Percentiles rank a stretch among this genome's conserved stretches.
phyloP scores from a whole-genome alignment of 2,329 filamentous ascomycete species.

The Exutisphaerella laricina region DNA sequence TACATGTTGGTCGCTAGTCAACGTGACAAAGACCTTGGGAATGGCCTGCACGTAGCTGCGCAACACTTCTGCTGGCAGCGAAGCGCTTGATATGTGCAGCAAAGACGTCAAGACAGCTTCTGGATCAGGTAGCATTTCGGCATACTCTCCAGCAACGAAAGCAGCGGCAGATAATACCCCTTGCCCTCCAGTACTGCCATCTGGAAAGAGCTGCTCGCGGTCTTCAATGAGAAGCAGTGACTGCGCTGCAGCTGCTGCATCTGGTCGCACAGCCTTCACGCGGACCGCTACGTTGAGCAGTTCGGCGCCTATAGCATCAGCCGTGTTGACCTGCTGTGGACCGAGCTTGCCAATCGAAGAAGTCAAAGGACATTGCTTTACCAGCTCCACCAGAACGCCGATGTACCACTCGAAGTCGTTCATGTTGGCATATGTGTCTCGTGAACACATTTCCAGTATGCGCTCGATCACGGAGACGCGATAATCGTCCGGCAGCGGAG shows the following conservation, averaged over 20 bases:
- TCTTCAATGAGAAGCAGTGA: constrained; percentile 61
- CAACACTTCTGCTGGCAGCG: constrained; percentile 60
- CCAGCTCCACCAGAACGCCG: constrained; percentile 77
- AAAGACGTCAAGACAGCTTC: constrained; percentile 69
- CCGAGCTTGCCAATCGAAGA: constrained; percentile 14
- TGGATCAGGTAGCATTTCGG: constrained; percentile 62
- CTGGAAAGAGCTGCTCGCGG: constrained; percentile 52
- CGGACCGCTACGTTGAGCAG: constrained; percentile 87
- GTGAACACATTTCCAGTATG: constrained; percentile 83
- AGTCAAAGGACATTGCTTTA: constrained; percentile 59
- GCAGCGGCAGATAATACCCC: constrained; percentile 69
- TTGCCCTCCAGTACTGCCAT: constrained; percentile 45
- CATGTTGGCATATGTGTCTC: constrained; percentile 79
- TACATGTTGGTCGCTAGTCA: constrained; percentile 60
- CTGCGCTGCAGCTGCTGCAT: constrained; percentile 79
- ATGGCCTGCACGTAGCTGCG: constrained; percentile 76
- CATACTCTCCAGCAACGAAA: constrained; percentile 88
- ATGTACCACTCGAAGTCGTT: constrained; percentile 97
- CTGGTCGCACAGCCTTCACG: constrained; percentile 72
- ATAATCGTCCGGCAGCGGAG: constrained; percentile 79
- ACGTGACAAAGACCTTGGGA: constrained; percentile 73
- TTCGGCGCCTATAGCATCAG: constrained; percentile 73
- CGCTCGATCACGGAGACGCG: constrained; percentile 73
- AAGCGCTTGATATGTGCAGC: constrained; percentile 59
- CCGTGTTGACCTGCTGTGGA: constrained; percentile 42